These are phyloP conservation scores for Colletotrichum higginsianum DNA, from an alignment of 2,329 filamentous ascomycete species.

Conservation along the genomic window DNA sequence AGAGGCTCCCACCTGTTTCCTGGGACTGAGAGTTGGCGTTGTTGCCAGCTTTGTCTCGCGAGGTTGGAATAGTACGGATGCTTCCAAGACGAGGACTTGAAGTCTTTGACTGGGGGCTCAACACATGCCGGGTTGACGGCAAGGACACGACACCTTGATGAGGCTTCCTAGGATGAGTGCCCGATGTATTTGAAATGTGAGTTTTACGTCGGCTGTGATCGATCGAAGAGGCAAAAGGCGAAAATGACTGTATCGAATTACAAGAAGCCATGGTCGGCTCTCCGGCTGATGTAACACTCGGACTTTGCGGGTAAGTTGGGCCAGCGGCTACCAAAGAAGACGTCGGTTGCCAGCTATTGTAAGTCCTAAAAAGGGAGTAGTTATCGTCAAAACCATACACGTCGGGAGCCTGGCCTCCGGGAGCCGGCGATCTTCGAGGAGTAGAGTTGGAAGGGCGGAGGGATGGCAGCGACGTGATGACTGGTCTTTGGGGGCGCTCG, in stretches of 20 bases:
- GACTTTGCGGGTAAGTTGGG: neutral
- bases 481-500: neutral
- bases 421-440: neutral
- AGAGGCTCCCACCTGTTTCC: neutral
- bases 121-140: neutral
- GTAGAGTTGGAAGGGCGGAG: constrained; percentile 5
- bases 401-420: neutral
- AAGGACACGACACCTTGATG: neutral
- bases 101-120: neutral
- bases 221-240: neutral
- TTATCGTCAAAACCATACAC: neutral
- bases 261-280: neutral
- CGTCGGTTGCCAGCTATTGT: neutral
- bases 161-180: neutral
- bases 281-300: neutral
- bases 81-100: neutral
- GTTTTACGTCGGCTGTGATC: neutral
- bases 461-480: constrained; percentile 3
- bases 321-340: neutral
- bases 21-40: neutral
- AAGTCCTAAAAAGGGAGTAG: neutral
- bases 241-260: neutral
- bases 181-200: neutral
- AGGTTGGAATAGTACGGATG: neutral
- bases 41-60: neutral